Base-by-base conservation (phyloP, 2,329 filamentous ascomycete genomes). In the Phaeoacremonium minimum region DNA sequence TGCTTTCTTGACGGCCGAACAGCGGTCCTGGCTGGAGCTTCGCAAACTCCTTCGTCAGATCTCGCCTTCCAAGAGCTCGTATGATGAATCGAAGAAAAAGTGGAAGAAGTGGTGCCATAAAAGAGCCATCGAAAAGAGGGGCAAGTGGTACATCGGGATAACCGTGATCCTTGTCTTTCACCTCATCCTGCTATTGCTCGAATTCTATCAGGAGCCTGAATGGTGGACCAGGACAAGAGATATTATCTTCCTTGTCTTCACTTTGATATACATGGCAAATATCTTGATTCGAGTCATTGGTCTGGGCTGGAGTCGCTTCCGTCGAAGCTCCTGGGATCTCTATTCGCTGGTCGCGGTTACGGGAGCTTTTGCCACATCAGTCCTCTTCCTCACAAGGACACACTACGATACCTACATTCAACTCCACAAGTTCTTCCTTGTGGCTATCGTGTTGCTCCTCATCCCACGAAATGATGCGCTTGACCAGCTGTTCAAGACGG, bases 401-500 rank as follows among this genome's bases (percentile, higher is more conserved):
- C 63, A 67, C 34, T 65, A 73, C n/a, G 72, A 77, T 35, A 69
- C 73, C 2, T 88, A 91, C 48, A 71, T 83, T 20, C 86, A 90
- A 61, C 65, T 96, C 19, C 89, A 97, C 69, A 98, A 98, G 62
- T 77, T 95, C 42, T 96, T 95, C 58, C 73, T 98, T 19, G 93
- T 97, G 15, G 84, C 87, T 7, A 85, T 97, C 37, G 83, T 93
- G 3, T 73, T 97, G 7, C 71, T 98, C 35, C 75, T 98, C 20
- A 98, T 98, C 43, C 93, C 93, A 2, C 80, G 94, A 35, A 98
- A 98, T 57, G 94, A 98, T 51, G 90, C 95, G 33, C 75, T 98
- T 15, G 94, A 98, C 56, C 93, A 98, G 58, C 78, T 98, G 0
- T 98, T 98, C 78, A 98, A 98, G 62, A 98, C 94, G 2, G 94